Percentiles rank a stretch among this genome's conserved stretches.
Conservation (phyloP, 139 green algal species). For the Closterium sp. region DNA sequence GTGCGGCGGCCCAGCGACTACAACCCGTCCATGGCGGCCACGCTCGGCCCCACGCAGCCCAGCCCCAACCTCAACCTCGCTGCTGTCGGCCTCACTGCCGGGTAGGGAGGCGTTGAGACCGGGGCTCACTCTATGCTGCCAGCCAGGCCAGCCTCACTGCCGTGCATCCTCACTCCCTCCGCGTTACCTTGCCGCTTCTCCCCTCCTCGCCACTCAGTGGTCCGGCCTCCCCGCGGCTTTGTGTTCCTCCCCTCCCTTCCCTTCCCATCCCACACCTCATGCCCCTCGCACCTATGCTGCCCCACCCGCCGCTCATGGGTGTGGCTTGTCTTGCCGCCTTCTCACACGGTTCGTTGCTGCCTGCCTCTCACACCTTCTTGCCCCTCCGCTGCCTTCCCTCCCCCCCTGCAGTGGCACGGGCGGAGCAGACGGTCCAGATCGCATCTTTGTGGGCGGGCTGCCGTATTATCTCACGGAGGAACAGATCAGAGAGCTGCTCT, state of each 20-base stretch:
- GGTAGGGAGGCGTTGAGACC: too few relatives aligned
- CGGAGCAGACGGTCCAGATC: slow-evolving; percentile 55
- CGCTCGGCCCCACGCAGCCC: slow-evolving; percentile 77
- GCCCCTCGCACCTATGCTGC: neutral
- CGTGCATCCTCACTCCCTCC: too few relatives aligned
- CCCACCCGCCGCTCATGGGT: neutral
- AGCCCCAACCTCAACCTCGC: slow-evolving; percentile 89
- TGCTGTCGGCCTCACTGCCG: slow-evolving; percentile 79
- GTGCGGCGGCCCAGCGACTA: slow-evolving; percentile 97
- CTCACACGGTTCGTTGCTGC: neutral
- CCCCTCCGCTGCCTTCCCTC: neutral
- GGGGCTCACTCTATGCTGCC: too few relatives aligned
- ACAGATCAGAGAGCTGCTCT: slow-evolving; percentile 90
- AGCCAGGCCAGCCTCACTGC: too few relatives aligned
- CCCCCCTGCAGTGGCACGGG: neutral
- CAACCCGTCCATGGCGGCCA: slow-evolving; percentile 78
- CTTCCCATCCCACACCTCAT: too few relatives aligned
- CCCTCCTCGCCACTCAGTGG: too few relatives aligned
- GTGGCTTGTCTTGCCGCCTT: neutral
- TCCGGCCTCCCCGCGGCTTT: too few relatives aligned
- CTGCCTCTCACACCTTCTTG: neutral
- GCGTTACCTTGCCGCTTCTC: neutral
- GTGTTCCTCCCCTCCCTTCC: too few relatives aligned
- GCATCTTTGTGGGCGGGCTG: slow-evolving; percentile 95
- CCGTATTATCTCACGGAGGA: slow-evolving; percentile 95